A percentile compares a stretch with the other conserved stretches of the same genome.
phyloP scores from a whole-genome alignment of 805 yeast genomes.

The Jamesozyma lodderae region DNA sequence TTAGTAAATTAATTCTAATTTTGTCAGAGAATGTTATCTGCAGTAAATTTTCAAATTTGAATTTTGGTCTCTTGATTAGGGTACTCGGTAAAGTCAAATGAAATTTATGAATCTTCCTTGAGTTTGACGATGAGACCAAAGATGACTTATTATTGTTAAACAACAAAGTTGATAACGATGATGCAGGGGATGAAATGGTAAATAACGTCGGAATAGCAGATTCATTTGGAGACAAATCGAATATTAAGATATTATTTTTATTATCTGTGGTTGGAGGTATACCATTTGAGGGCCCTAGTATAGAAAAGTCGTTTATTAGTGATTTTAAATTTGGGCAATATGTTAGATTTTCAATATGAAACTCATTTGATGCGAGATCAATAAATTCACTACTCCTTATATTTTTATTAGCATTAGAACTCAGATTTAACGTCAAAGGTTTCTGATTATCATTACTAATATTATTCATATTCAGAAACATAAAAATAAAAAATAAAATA shows the following conservation, averaged over 20 bases:
- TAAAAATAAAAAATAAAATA: no score
- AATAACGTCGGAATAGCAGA: slow-evolving; percentile 10
- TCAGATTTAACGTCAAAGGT: no score
- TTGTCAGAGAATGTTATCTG: slow-evolving; percentile 18
- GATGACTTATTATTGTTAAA: slow-evolving; percentile 1
- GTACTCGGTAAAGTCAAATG: slow-evolving; percentile 29
- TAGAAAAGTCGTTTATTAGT: not conserved
- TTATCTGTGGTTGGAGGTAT: not conserved
- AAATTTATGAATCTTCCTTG: slow-evolving; percentile 13
- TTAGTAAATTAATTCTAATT: slow-evolving; percentile 11
- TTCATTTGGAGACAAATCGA: slow-evolving; percentile 20
- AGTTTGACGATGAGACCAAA: not conserved
- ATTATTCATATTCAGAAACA: no score
- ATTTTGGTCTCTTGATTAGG: slow-evolving; percentile 24
- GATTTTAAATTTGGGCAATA: slow-evolving; percentile 3
- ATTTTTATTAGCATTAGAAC: no score
- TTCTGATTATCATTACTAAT: no score
- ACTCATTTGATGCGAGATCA: slow-evolving; percentile 7
- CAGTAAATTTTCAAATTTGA: slow-evolving; percentile 21
- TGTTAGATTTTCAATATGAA: slow-evolving; percentile 8
- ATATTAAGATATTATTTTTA: slow-evolving; percentile 10
- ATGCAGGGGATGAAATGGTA: slow-evolving; percentile 6
- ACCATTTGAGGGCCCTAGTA: not conserved
- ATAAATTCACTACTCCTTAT: slow-evolving; percentile 3
- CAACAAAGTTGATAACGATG: slow-evolving; percentile 5